phyloP scores from a whole-genome alignment of 2,329 filamentous ascomycete species.

The Colletotrichum tropicale region DNA sequence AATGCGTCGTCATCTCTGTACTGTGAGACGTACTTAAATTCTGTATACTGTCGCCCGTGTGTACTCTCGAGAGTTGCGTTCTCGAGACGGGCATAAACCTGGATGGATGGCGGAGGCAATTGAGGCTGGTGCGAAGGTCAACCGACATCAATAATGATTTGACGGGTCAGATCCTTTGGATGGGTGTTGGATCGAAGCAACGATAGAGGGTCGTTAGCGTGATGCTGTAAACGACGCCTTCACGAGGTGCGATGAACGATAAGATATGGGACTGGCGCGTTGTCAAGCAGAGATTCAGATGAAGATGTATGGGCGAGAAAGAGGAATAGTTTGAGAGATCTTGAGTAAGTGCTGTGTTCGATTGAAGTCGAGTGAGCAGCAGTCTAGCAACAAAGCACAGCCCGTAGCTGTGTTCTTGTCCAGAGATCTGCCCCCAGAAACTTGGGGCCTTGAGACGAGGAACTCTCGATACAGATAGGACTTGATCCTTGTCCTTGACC shows the following conservation, averaged over 20 bases:
- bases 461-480: conserved; percentile 14
- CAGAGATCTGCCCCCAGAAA: conserved; percentile 23
- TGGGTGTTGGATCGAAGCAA: not conserved
- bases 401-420: conserved; percentile 14
- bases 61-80: conserved; percentile 57
- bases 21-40: conserved; percentile 48
- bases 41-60: conserved; percentile 62
- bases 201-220: conserved; percentile 1
- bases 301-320: not conserved
- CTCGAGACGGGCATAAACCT: conserved; percentile 63
- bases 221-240: conserved; percentile 10
- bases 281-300: conserved; percentile 1
- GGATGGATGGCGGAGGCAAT: conserved; percentile 60
- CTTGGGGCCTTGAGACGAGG: conserved; percentile 18
- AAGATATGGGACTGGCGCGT: not conserved
- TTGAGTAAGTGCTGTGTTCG: not conserved
- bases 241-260: conserved; percentile 6
- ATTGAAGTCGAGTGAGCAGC: conserved; percentile 17
- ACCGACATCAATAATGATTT: conserved; percentile 62
- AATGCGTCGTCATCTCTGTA: not conserved
- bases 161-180: conserved; percentile 20
- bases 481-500: conserved; percentile 8
- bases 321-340: not conserved
- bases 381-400: conserved; percentile 23
- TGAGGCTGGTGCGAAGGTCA: conserved; percentile 60